Base-by-base conservation (phyloP, 495 filamentous ascomycete genomes). In the Xylaria acuta region DNA sequence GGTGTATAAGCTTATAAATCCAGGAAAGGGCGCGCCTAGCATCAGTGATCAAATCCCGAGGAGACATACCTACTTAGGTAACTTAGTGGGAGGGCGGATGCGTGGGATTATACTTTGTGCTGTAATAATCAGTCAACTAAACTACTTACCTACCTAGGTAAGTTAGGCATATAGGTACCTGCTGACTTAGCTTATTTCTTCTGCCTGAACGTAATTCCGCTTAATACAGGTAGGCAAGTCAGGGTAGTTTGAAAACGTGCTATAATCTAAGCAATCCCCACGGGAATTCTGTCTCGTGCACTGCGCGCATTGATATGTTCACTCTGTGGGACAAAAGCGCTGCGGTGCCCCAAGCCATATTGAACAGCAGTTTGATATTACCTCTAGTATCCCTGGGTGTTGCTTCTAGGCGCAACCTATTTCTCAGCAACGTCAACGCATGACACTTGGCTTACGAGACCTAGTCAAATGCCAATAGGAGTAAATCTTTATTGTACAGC, bases 31-130 rank as follows among this genome's bases (percentile, higher is more conserved):
- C 65, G 65, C 49, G 49, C 65, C 32, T 56, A 12, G 34, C 25
- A 67, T 43, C 65, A 67, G 36, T 43, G 20, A 51, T 56, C 65
- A 67, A 67, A 67, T 56, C 65, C 65, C 65, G 65, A 67, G 47
- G 49, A 43, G 22, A 40, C 18, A 18, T 34, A n/a, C 16, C 27
- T 64, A 34, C 11, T 12, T 34, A 18, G 9, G 5, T 38, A 14
- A 25, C 9, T n/a, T n/a, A n/a, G n/a, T n/a, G n/a, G 63, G 27
- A 25, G 20, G 16, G 60, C 38, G 60, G 60, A 63, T 41, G 16
- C 2, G 27, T 32, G 12, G 63, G 41, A 65, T 64, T 6, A 36
- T 18, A 5, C 38, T 64, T 43, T 38, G 38, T n/a, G 30, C 25
- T n/a, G 20, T 36, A 59, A 20, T 38, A 22, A 40, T n/a, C 16